Conservation (phyloP, 2,329 filamentous ascomycete genomes). For the Neonectria magnoliae region DNA sequence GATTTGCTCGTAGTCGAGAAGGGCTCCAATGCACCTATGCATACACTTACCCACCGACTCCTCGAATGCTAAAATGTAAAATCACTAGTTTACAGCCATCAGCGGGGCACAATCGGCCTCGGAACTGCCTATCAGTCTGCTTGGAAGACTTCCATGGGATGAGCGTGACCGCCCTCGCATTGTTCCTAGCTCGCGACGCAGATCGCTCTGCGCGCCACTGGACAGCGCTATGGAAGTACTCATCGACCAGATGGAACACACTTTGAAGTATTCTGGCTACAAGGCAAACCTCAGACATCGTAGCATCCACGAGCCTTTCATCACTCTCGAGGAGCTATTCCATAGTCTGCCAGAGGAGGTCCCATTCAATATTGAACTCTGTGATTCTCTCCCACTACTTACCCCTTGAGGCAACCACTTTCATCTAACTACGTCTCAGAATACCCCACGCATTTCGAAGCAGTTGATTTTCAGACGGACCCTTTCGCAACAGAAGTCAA, state of each 20-base stretch:
- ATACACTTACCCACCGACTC: neutral
- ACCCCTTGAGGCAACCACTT: too few relatives aligned
- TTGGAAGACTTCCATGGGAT: neutral
- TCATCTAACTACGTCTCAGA: too few relatives aligned
- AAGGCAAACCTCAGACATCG: neutral
- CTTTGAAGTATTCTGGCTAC: neutral
- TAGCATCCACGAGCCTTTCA: neutral
- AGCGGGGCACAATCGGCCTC: neutral
- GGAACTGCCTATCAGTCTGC: too few relatives aligned
- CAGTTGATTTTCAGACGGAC: neutral
- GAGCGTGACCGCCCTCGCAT: neutral
- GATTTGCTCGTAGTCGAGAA: neutral
- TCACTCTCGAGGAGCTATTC: too few relatives aligned
- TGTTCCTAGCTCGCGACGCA: neutral
- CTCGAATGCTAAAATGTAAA: neutral
- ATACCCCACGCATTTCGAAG: too few relatives aligned
- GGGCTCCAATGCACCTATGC: neutral
- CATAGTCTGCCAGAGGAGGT: neutral
- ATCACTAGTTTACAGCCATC: neutral
- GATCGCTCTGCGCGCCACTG: neutral
- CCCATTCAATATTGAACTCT: neutral
- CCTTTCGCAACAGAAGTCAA: neutral
- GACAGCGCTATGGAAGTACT: neutral
- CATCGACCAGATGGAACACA: neutral
- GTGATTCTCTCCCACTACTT: too few relatives aligned